Conservation (phyloP, 345 rosid genomes). For the Arabidopsis arenosa region DNA sequence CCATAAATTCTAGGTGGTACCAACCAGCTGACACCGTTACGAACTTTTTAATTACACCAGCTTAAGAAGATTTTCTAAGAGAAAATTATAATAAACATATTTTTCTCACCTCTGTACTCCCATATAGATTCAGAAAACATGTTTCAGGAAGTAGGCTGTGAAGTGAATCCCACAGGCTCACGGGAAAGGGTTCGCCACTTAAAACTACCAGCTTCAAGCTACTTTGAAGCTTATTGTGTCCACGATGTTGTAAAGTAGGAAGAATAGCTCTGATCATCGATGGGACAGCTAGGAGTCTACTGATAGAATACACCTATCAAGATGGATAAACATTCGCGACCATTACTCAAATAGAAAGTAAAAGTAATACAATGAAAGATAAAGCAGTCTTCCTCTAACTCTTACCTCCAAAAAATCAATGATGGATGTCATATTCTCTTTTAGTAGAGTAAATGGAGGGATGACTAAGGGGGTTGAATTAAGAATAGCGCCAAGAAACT, state of each 20-base stretch:
- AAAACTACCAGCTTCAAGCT: constrained; percentile 77
- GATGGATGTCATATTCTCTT: constrained; percentile 54
- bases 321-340: constrained; percentile 12
- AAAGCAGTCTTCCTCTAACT: constrained; percentile 11
- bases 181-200: constrained; percentile 84
- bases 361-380: constrained; percentile 10
- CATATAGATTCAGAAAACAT: constrained; percentile 81
- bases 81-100: constrained; percentile 3
- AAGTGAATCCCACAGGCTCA: constrained; percentile 81
- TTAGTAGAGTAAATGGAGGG: constrained; percentile 66
- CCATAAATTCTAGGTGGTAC: constrained; percentile 16
- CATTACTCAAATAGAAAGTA: constrained; percentile 4
- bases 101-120: constrained; percentile 89
- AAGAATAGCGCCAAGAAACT: constrained; percentile 80
- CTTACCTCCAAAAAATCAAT: constrained; percentile 74
- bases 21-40: constrained; percentile 13
- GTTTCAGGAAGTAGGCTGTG: constrained; percentile 66
- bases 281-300: constrained; percentile 82
- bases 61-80: constrained; percentile 13
- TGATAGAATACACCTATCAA: constrained; percentile 75
- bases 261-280: constrained; percentile 76
- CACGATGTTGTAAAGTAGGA: constrained; percentile 66
- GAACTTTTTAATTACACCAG: constrained; percentile 4
- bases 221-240: constrained; percentile 44
- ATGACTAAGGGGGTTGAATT: constrained; percentile 65